Conservation (phyloP, 2,329 filamentous ascomycete species). For the Hypomyces perniciosus region DNA sequence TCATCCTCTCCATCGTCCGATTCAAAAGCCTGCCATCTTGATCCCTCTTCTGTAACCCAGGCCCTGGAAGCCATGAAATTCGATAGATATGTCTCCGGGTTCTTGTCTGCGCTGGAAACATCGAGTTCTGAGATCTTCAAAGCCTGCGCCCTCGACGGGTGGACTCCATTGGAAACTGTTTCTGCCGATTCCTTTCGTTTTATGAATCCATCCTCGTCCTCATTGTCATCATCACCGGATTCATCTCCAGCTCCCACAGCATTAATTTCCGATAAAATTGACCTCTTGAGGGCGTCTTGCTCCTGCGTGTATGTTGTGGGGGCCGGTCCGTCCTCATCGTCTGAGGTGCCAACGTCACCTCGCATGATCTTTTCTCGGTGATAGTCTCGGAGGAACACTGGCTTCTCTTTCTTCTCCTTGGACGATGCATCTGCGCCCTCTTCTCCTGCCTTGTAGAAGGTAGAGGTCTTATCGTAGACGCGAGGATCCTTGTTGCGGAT, state of each 20-base stretch:
- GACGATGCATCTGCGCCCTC: slow-evolving; percentile 30
- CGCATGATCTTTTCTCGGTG: slow-evolving; percentile 84
- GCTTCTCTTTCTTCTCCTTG: slow-evolving; percentile 65
- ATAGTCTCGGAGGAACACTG: slow-evolving; percentile 82
- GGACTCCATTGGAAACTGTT: slow-evolving; percentile 40
- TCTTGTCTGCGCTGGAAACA: slow-evolving; percentile 70
- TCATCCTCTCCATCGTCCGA: slow-evolving; percentile 86
- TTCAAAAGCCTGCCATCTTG: slow-evolving; percentile 75
- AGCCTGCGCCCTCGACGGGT: slow-evolving; percentile 47
- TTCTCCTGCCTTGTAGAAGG: slow-evolving; percentile 68
- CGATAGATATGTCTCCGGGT: slow-evolving; percentile 88
- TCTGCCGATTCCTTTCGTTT: slow-evolving; percentile 58
- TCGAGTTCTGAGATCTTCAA: slow-evolving; percentile 54
- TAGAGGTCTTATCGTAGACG: slow-evolving; percentile 74
- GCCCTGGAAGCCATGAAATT: slow-evolving; percentile 92
- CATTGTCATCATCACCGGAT: slow-evolving; percentile 45
- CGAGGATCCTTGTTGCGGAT: slow-evolving; percentile 87
- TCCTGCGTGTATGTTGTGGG: slow-evolving; percentile 79
- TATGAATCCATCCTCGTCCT: slow-evolving; percentile 61
- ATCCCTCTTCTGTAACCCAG: slow-evolving; percentile 67
- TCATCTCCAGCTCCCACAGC: slow-evolving; percentile 44
- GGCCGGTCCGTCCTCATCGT: slow-evolving; percentile 45
- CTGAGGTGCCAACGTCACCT: slow-evolving; percentile 56
- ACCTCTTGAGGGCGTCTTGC: slow-evolving; percentile 74
- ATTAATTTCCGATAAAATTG: slow-evolving; percentile 76